Evolutionary conservation across 2,329 filamentous ascomycete genomes (phyloP), one percentile per base, ranked within the genome.

Genomic region (Penicillium sp.): DNA sequence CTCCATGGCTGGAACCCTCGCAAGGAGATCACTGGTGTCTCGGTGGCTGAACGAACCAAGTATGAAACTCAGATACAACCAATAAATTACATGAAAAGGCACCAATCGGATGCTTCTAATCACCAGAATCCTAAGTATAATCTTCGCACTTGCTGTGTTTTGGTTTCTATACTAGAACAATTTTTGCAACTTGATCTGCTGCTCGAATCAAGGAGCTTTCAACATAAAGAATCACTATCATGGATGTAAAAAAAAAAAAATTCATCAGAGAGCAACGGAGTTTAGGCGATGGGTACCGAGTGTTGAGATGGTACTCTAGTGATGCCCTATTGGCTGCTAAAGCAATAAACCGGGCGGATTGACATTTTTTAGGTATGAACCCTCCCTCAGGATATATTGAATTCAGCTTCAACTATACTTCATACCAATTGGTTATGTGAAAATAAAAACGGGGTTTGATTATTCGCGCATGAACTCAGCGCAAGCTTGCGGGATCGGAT

Each of bases 21-120:
- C 40, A 43, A 44, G 41, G 41, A 44, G 39, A 42, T 42, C 17
- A 26, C 41, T 33, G 41, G 26, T 33, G 39, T 20, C 27, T 44
- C 13, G 27, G 27, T 23, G 41, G 27, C 27, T 33, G 41, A 23
- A 21, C 18, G 27, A 44, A 44, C 27, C 41, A 33, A 44, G 41
- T 18, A 44, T 32, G 17, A 44, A 33, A 18, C 41, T 32, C 29
- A 18, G 27, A 44, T 44, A 20, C 17, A 44, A 44, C 27, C 18
- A 26, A 29, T 32, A 20, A 23, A 23, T 23, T 33, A 33, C 27
- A 33, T 20, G 27, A 44, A 33, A 44, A 20, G 27, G 29, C 29
- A 32, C 29, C 4, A 5, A 1, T 29, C 17, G 8, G 15, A 44
- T 39, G 13, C 13, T 39, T 15, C 27, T n/a, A 44, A 29, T 44